phyloP scores from a whole-genome alignment of 768 basidiomycete genomes.

The Harrya chromipes region DNA sequence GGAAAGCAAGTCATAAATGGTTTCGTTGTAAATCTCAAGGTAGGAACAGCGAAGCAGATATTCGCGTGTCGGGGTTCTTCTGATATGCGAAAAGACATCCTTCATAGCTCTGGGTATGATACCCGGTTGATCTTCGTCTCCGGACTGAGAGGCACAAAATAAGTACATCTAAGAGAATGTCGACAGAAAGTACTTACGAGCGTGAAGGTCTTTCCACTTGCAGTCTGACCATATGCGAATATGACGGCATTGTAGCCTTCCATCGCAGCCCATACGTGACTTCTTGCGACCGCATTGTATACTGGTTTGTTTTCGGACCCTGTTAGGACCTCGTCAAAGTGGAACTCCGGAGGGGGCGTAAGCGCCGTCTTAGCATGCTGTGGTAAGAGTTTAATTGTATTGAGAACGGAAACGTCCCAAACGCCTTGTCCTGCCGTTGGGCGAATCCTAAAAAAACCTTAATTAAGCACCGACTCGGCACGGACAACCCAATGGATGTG shows the following conservation, averaged over 20 bases:
- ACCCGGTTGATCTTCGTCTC: slow-evolving; percentile 80
- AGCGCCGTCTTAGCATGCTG: slow-evolving; percentile 47
- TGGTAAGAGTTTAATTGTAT: slow-evolving; percentile 60
- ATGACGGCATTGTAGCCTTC: slow-evolving; percentile 95
- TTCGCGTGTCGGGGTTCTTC: slow-evolving; percentile 71
- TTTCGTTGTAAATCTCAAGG: slow-evolving; percentile 96
- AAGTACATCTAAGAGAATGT: slow-evolving; percentile 33
- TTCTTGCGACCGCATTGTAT: slow-evolving; percentile 71
- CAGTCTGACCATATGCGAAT: slow-evolving; percentile 93
- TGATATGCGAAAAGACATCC: slow-evolving; percentile 86
- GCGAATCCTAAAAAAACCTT: slow-evolving; percentile 48
- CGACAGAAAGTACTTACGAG: slow-evolving; percentile 35
- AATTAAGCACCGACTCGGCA: background rate
- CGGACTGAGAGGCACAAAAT: slow-evolving; percentile 41
- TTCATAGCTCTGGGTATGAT: slow-evolving; percentile 93
- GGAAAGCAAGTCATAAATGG: slow-evolving; percentile 81
- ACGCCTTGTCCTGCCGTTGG: slow-evolving; percentile 50
- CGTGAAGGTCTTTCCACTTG: slow-evolving; percentile 72
- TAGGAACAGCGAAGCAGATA: slow-evolving; percentile 96
- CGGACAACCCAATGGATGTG: slow-evolving; percentile 3
- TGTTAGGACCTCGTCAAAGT: slow-evolving; percentile 74
- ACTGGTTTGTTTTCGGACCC: slow-evolving; percentile 78
- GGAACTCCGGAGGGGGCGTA: slow-evolving; percentile 47
- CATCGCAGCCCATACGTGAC: slow-evolving; percentile 89
- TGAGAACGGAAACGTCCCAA: slow-evolving; percentile 49